These are phyloP conservation scores for Thielaviopsis punctulata DNA, from an alignment of 2,329 filamentous ascomycete species.

Conservation along the genomic window DNA sequence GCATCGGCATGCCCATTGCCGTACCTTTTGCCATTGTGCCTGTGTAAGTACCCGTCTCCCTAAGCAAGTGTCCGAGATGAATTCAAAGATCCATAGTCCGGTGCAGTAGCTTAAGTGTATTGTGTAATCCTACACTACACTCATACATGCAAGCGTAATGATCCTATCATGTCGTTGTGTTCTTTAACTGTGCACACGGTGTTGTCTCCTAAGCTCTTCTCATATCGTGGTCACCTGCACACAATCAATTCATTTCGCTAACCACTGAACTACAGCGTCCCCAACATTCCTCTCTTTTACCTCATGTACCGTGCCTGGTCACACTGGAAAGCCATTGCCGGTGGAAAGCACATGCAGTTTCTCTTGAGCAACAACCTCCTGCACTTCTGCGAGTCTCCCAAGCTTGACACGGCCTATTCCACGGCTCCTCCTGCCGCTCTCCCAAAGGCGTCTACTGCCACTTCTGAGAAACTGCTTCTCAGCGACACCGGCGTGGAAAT, in stretches of 20 bases:
- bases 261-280: constrained; percentile 38
- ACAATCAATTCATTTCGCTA: not conserved
- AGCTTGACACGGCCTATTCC: constrained; percentile 58
- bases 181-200: not conserved
- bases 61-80: not conserved
- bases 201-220: not conserved
- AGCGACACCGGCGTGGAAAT: constrained; percentile 12
- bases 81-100: not conserved
- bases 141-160: not conserved
- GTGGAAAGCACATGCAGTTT: constrained; percentile 72
- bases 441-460: not conserved
- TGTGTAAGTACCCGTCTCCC: constrained; percentile 40
- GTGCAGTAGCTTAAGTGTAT: not conserved
- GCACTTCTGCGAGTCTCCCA: constrained; percentile 43
- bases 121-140: not conserved
- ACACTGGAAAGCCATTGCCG: constrained; percentile 72
- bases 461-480: constrained; percentile 14
- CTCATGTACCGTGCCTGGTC: constrained; percentile 81
- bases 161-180: not conserved
- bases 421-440: not conserved
- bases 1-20: constrained; percentile 67
- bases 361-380: constrained; percentile 60
- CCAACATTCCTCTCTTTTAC: constrained; percentile 95
- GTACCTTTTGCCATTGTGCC: constrained; percentile 71
- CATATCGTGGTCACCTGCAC: not conserved